These are phyloP conservation scores for Scheffersomyces illinoinensis DNA, from an alignment of 1,139 yeast species.

Conservation along the genomic window DNA sequence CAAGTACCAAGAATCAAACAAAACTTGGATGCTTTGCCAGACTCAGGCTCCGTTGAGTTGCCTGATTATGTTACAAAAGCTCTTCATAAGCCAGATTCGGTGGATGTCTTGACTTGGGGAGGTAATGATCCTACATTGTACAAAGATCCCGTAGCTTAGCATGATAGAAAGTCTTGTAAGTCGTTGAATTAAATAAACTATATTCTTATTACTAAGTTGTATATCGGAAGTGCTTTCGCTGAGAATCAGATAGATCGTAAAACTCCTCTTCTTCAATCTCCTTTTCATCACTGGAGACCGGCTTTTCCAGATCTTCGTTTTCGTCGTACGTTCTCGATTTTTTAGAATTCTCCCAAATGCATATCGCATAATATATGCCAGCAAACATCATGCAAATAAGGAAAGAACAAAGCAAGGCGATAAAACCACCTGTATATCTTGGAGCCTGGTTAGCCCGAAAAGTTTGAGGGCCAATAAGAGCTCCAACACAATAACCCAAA, in stretches of 20 bases:
- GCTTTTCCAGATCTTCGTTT: slow-evolving; percentile 1
- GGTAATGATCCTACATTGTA: slow-evolving; percentile 25
- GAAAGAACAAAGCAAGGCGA: slow-evolving; percentile 21
- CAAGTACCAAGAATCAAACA: slow-evolving; percentile 44
- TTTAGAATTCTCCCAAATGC: slow-evolving; percentile 20
- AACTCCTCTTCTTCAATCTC: slow-evolving; percentile 18
- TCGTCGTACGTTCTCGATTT: slow-evolving; percentile 13
- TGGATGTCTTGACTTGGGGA: slow-evolving; percentile 27
- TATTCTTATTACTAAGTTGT: slow-evolving; percentile 14
- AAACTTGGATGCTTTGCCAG: slow-evolving; percentile 31
- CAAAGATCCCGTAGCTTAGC: slow-evolving; percentile 5
- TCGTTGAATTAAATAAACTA: neutral
- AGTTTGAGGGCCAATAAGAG: slow-evolving; percentile 42
- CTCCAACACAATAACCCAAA: slow-evolving; percentile 33
- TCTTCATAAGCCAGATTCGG: slow-evolving; percentile 32
- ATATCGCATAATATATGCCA: slow-evolving; percentile 26
- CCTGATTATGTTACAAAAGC: slow-evolving; percentile 24
- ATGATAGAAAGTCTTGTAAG: neutral
- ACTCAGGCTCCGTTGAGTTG: slow-evolving; percentile 30
- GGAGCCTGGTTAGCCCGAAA: slow-evolving; percentile 28
- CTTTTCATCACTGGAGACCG: slow-evolving; percentile 8
- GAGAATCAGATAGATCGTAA: slow-evolving; percentile 26
- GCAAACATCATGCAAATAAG: slow-evolving; percentile 25
- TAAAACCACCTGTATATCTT: slow-evolving; percentile 22
- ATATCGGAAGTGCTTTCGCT: slow-evolving; percentile 25